These are phyloP conservation scores for Podospora bellae-mahoneyi DNA, from an alignment of 495 filamentous ascomycete species.

Conservation along the genomic window DNA sequence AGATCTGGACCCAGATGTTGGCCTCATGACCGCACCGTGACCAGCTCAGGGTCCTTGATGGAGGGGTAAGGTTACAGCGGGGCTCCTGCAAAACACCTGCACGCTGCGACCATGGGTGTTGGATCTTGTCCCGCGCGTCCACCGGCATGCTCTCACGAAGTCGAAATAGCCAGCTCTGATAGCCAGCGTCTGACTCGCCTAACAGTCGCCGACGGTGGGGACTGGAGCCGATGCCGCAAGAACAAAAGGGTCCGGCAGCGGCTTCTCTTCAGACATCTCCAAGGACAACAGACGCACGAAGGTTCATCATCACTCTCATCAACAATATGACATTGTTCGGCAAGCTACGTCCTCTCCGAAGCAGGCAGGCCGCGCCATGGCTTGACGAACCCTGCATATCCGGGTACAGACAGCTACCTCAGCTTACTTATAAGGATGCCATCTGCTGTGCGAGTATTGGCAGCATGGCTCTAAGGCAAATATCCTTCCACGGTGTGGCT, in stretches of 20 bases:
- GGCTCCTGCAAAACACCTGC: slow-evolving; percentile 18
- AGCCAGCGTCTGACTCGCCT: slow-evolving; percentile 8
- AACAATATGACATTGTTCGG: background rate
- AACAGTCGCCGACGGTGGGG: background rate
- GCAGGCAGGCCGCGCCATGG: too few relatives aligned
- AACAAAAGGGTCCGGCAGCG: background rate
- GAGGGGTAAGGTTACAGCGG: slow-evolving; percentile 14
- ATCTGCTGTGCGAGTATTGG: too few relatives aligned
- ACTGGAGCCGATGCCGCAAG: slow-evolving; percentile 5
- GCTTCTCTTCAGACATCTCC: background rate
- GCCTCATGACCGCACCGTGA: slow-evolving; percentile 28
- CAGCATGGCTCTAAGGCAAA: background rate
- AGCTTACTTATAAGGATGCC: background rate
- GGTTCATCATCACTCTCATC: background rate
- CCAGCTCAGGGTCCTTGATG: slow-evolving; percentile 6
- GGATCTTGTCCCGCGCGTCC: slow-evolving; percentile 1
- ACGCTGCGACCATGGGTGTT: slow-evolving; percentile 12
- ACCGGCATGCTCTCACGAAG: background rate
- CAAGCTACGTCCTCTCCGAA: background rate
- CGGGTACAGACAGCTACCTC: background rate
- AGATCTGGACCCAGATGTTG: slow-evolving; percentile 10
- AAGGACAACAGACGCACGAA: too few relatives aligned
- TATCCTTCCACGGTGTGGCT: background rate
- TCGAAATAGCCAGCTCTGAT: slow-evolving; percentile 8
- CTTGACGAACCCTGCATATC: background rate